phyloP scores from a whole-genome alignment of 768 basidiomycete genomes.

The Cyclocybe cylindracea region DNA sequence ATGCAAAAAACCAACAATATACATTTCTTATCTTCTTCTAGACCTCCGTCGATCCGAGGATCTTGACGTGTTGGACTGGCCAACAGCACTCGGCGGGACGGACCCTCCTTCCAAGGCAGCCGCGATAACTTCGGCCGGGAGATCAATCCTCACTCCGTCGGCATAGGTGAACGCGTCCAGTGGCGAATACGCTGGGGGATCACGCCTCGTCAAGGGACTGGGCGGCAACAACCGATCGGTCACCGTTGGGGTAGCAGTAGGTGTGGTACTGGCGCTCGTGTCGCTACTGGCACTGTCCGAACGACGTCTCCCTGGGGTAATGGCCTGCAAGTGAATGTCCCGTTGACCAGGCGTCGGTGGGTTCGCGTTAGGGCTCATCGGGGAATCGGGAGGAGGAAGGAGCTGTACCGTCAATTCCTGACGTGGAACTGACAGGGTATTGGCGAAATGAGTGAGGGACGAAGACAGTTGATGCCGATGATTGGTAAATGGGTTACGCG shows the following conservation, averaged over 20 bases:
- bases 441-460: constrained; percentile 69
- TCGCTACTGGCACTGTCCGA: constrained; percentile 27
- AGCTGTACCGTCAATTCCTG: constrained; percentile 69
- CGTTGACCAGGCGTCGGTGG: constrained; percentile 83
- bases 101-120: constrained; percentile 80
- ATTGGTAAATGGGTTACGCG: constrained; percentile 78
- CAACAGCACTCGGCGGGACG: constrained; percentile 60
- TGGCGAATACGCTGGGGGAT: constrained; percentile 89
- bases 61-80: constrained; percentile 45
- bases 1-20: constrained; percentile 20
- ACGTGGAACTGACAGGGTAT: constrained; percentile 60
- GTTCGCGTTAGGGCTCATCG: constrained; percentile 68
- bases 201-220: constrained; percentile 48
- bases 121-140: constrained; percentile 90
- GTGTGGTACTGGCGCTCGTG: constrained; percentile 4
- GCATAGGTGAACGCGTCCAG: constrained; percentile 80
- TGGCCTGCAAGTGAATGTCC: constrained; percentile 80
- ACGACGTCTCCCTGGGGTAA: constrained; percentile 42
- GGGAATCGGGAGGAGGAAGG: constrained; percentile 80
- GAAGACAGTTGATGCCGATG: constrained; percentile 61
- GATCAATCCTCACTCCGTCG: constrained; percentile 90
- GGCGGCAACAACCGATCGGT: constrained; percentile 31
- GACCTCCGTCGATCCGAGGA: constrained; percentile 61
- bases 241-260: constrained; percentile 18
- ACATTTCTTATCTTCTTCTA: constrained; percentile 45